A percentile compares a stretch with the other conserved stretches of the same genome.
These are phyloP conservation scores for Pterocarpus santalinus DNA, from an alignment of 306 rosid genomes.

Conservation along the genomic window DNA sequence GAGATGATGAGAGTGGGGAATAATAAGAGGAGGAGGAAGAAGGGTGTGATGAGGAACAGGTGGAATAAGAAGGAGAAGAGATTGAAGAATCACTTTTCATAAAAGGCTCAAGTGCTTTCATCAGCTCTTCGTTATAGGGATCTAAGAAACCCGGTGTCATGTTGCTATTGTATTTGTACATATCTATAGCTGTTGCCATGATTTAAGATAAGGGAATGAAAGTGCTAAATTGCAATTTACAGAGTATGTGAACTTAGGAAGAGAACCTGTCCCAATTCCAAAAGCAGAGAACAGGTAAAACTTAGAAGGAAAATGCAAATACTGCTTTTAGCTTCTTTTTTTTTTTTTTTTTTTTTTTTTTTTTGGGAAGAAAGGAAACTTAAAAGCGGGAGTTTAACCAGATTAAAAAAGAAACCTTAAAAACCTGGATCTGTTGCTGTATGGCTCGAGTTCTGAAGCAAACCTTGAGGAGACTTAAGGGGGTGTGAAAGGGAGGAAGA, in stretches of 20 bases:
- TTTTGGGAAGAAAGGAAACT: neutral
- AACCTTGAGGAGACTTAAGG: no score
- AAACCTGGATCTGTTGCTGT: constrained; percentile 51
- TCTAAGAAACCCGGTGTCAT: constrained; percentile 55
- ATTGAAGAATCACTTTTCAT: constrained; percentile 62
- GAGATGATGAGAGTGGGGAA: neutral
- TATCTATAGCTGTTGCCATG: constrained; percentile 69
- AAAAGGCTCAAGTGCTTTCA: constrained; percentile 82
- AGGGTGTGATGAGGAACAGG: neutral
- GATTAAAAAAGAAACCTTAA: neutral
- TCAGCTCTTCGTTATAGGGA: constrained; percentile 70
- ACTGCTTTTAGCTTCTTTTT: neutral
- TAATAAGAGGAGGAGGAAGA: no score
- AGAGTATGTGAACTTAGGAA: neutral
- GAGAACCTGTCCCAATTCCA: constrained; percentile 40
- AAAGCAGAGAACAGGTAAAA: constrained; percentile 41
- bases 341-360: neutral
- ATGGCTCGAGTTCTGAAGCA: constrained; percentile 28
- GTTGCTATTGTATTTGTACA: constrained; percentile 54
- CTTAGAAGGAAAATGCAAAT: no score
- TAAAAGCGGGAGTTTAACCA: neutral
- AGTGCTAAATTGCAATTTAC: neutral
- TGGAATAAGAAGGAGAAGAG: constrained; percentile 14
- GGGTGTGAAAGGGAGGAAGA: neutral
- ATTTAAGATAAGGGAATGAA: neutral